phyloP scores from a whole-genome alignment of 371 early-diverging fungal species.

The Apophysomyces ossiformis region DNA sequence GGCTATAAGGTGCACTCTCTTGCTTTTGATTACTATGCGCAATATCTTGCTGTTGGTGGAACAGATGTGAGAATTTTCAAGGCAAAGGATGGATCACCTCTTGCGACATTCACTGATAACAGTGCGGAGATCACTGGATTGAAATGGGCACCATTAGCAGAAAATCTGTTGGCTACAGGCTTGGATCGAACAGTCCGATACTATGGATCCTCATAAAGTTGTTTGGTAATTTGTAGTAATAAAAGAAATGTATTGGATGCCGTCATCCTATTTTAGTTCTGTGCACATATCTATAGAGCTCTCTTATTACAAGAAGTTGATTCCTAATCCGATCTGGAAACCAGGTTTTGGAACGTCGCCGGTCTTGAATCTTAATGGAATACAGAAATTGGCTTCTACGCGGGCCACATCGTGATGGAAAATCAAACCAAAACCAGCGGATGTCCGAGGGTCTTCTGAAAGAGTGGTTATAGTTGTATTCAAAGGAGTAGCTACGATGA shows the following conservation, averaged over 20 bases:
- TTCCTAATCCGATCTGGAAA: constrained; percentile 85
- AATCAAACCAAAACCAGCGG: constrained; percentile 81
- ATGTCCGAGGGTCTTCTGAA: constrained; percentile 60
- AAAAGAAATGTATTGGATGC: not conserved
- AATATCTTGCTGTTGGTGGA: constrained; percentile 83
- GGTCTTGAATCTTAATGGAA: constrained; percentile 47
- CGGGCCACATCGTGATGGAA: constrained; percentile 77
- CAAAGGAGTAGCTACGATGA: constrained; percentile 13
- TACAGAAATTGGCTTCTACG: constrained; percentile 51
- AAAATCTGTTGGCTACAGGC: constrained; percentile 59
- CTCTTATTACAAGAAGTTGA: constrained; percentile 74
- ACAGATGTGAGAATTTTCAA: constrained; percentile 70
- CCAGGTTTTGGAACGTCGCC: constrained; percentile 78
- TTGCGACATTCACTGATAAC: constrained; percentile 64
- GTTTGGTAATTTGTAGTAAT: not conserved
- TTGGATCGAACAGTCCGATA: constrained; percentile 69
- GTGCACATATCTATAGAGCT: not conserved
- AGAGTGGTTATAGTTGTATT: constrained; percentile 44
- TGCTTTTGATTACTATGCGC: constrained; percentile 81
- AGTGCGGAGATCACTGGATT: constrained; percentile 65
- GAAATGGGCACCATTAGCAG: constrained; percentile 64
- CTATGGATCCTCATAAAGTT: constrained; percentile 42
- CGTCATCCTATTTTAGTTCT: not conserved
- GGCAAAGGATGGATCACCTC: constrained; percentile 78
- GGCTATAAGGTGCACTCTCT: constrained; percentile 63